Base-by-base conservation (phyloP, 257 asterid genomes). In the Solanum pennellii region DNA sequence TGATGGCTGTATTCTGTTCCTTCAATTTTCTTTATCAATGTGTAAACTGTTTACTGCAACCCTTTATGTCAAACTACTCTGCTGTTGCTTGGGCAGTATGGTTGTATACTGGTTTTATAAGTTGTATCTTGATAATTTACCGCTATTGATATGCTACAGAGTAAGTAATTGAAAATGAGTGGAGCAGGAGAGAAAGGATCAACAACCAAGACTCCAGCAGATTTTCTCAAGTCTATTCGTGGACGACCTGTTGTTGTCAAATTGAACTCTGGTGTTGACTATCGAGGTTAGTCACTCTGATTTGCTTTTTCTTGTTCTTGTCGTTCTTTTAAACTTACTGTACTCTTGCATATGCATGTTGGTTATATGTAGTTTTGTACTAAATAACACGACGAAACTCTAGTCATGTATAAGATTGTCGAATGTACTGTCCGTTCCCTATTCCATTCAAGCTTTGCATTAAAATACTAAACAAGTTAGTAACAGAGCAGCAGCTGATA, bases 201-300 rank as follows among this genome's bases (percentile, higher is more conserved):
- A 59, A 62, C 87, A 25, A 89, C 93, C 5, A 96, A 96, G 90
- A 96, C 98, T 41, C 99, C 99, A 5, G 94, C 98, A 65, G 99
- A 96, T 92, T 96, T 96, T 91, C 96, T 96, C 76, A 96, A 96
- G 90, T 95, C 99, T 44, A 96, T 96, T 21, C 98, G 99, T 47
- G 99, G 99, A 7, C 95, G 99, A 80, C 99, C 99, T 35, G 98
- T 96, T 89, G 99, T 96, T 9, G 99, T 96, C 91, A 96, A 96
- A 90, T 88, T 95, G 94, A 96, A 96, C 88, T 96, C 98, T 12
- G 99, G 98, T 23, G 99, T 96, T 84, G 99, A 96, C 80, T 96
- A 96, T 85, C 89, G 98, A 94, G 99, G 99, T 95, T 12, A 62
- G 84, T 90, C 83, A 35, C 83, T 45, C 37, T 79, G 35, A 29